Evolutionary conservation across 108 stramenopile genomes (phyloP), one percentile per base, ranked within the genome.

Genomic region (Thalassiosira profunda): DNA sequence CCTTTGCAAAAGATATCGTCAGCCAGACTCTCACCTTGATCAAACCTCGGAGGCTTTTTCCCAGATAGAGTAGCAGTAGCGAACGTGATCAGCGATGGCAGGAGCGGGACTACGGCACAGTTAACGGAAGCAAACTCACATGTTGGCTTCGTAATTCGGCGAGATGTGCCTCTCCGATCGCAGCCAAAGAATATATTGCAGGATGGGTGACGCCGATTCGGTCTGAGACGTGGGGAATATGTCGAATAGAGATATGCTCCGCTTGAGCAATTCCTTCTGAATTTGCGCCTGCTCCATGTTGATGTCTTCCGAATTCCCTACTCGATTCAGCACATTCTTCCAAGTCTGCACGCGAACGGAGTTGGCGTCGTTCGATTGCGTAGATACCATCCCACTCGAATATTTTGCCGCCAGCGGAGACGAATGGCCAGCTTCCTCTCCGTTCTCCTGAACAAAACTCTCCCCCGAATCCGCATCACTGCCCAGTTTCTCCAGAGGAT

Each of bases 81-180:
- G 0, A 31, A 5, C 5, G 23, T n/a, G n/a, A 29, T 52, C n/a
- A n/a, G n/a, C n/a, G n/a, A n/a, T n/a, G n/a, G n/a, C n/a, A n/a
- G n/a, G n/a, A n/a, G n/a, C n/a, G n/a, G n/a, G 30, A 29, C 30
- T n/a, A n/a, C n/a, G 5, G 49, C 12, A 23, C 49, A 21, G 2
- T 4, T 29, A 55, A 35, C 40, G 6, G 33, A 56, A 35, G 12
- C 23, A 56, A 28, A 31, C 24, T 24, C 10, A 58, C 58, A 94
- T 51, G 52, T 94, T 94, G 47, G 93, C 93, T 72, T 94, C 93
- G 64, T 94, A 94, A 20, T 84, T 85, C 4, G 76, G 73, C 17
- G 89, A 89, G 49, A 94, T 85, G 14, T 74, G 33, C 31, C 93
- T 70, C 10, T 55, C 46, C 1, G 73, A 53, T 31, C 93, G 85